Percentiles rank a stretch among this genome's conserved stretches.
phyloP scores from a whole-genome alignment of 306 rosid genomes.

The Cucurbita maxima region DNA sequence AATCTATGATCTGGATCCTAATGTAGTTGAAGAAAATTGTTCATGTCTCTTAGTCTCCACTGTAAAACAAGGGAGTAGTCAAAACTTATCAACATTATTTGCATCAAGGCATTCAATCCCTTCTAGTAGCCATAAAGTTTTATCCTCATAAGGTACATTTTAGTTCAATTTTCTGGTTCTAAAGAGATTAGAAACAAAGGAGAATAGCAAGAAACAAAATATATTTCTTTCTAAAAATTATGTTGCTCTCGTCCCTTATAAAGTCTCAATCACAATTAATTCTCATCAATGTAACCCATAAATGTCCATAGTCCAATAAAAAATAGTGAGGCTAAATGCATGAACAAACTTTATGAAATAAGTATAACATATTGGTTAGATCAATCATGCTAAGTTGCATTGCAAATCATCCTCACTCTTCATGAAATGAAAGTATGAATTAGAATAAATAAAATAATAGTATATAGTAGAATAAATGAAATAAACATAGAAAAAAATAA shows the following conservation, averaged over 20 bases:
- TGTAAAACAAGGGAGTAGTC: no score
- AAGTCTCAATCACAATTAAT: neutral
- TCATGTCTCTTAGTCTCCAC: no score
- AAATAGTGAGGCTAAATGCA: neutral
- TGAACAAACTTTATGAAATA: neutral
- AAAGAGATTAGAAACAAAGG: no score
- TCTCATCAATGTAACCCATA: neutral
- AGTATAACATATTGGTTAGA: neutral
- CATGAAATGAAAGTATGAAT: neutral
- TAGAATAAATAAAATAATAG: neutral
- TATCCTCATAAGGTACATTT: no score
- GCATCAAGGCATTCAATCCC: no score
- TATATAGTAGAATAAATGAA: neutral
- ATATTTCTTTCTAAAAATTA: no score
- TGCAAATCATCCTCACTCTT: neutral
- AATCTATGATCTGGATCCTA: no score
- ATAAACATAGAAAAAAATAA: neutral
- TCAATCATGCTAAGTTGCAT: neutral
- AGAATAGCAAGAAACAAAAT: no score
- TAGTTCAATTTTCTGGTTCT: no score
- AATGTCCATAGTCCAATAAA: neutral
- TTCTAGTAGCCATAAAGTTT: no score
- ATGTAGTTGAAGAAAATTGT: no score
- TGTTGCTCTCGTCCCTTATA: neutral
- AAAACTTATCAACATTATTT: no score